Evolutionary conservation across 257 asterid species (phyloP).

Genomic region (Solanum chiquidenum): DNA sequence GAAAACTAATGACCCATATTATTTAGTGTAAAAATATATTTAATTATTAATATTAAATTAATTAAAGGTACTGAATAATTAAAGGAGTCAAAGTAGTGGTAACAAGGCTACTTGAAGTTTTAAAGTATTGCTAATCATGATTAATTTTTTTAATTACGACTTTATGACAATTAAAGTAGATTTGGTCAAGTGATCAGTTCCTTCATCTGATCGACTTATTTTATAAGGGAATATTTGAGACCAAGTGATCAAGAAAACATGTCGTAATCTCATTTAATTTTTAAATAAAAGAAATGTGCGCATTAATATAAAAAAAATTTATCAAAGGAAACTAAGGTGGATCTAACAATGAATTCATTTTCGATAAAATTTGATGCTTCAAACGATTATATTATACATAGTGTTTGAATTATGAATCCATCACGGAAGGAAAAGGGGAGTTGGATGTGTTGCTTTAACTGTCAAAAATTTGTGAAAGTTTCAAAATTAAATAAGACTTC

Average conservation of each 20-base stretch:
- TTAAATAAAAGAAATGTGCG: not conserved
- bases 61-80: not conserved
- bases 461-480: too few relatives aligned
- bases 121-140: not conserved
- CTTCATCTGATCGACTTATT: not conserved
- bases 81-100: slow-evolving; percentile 6
- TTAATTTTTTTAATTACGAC: not conserved
- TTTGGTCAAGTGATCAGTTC: slow-evolving; percentile 15
- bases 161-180: not conserved
- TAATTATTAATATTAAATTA: not conserved
- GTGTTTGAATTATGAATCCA: not conserved
- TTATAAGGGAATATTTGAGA: not conserved
- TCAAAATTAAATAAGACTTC: not conserved
- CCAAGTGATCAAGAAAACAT: not conserved
- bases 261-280: not conserved
- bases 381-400: too few relatives aligned
- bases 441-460: not conserved
- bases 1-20: not conserved
- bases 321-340: not conserved
- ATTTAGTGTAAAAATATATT: not conserved
- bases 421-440: not conserved
- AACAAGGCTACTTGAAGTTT: not conserved
- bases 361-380: not conserved
- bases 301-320: not conserved
- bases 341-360: not conserved